phyloP scores from a whole-genome alignment of 208 protist species.

The Leishmania major region DNA sequence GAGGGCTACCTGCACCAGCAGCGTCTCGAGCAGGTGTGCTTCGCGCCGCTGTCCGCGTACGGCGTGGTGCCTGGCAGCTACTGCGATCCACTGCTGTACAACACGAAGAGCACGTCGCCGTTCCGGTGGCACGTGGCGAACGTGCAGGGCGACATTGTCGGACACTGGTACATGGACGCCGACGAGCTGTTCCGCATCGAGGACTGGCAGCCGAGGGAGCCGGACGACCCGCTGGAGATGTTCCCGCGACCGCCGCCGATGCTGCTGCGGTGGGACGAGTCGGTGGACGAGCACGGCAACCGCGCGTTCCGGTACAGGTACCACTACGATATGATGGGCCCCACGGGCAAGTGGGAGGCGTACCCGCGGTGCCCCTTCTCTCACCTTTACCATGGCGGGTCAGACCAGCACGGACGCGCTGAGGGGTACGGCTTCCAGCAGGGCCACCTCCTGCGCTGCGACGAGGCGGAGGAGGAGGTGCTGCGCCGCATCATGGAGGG shows the following conservation, averaged over 20 bases:
- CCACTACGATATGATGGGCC: constrained; percentile 88
- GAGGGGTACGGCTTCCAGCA: too few relatives aligned
- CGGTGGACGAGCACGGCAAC: constrained; percentile 90
- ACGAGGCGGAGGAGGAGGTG: too few relatives aligned
- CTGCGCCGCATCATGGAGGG: too few relatives aligned
- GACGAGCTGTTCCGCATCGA: constrained; percentile 90
- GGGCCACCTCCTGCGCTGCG: too few relatives aligned
- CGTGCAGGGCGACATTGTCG: constrained; percentile 81
- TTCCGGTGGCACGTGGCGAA: constrained; percentile 91
- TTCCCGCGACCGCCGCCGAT: constrained; percentile 87
- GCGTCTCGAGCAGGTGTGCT: constrained; percentile 90
- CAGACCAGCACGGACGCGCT: too few relatives aligned
- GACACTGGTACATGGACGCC: constrained; percentile 92
- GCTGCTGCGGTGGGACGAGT: constrained; percentile 88
- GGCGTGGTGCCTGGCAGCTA: constrained; percentile 91
- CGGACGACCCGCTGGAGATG: constrained; percentile 88
- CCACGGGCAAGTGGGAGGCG: too few relatives aligned
- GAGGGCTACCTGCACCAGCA: constrained; percentile 90
- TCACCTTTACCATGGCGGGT: too few relatives aligned
- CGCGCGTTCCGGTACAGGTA: constrained; percentile 92
- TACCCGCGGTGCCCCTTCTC: too few relatives aligned
- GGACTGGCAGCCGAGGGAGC: constrained; percentile 91
- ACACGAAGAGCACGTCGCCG: constrained; percentile 90
- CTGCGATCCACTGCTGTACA: constrained; percentile 91
- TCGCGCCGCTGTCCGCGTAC: constrained; percentile 85